phyloP scores from a whole-genome alignment of 148 eudicot genomes.

The Fagopyrum tataricum region DNA sequence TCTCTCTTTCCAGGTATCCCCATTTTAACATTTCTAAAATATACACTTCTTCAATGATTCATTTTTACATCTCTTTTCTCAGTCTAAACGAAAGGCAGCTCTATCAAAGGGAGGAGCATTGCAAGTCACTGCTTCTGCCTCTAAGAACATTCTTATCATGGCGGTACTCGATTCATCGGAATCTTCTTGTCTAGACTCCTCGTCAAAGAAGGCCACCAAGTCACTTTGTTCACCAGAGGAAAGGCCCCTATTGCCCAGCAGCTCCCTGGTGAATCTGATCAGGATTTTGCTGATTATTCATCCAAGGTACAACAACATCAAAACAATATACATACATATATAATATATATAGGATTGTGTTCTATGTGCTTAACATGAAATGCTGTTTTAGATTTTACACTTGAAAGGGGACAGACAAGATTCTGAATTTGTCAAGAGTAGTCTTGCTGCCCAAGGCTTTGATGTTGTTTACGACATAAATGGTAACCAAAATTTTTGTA shows the following conservation, averaged over 20 bases:
- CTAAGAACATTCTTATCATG: constrained; percentile 90
- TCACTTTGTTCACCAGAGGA: constrained; percentile 92
- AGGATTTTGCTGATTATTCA: constrained; percentile 60
- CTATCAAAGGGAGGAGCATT: constrained; percentile 64
- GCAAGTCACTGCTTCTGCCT: constrained; percentile 59
- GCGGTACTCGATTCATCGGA: constrained; percentile 94
- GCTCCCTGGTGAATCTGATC: constrained; percentile 83
- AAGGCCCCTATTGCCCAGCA: constrained; percentile 84
- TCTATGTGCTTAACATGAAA: neutral
- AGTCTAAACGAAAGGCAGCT: constrained; percentile 74
- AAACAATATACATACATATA: neutral
- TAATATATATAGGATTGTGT: neutral
- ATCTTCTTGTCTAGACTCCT: constrained; percentile 83
- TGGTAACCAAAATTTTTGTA: constrained; percentile 26
- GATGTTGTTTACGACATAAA: constrained; percentile 94
- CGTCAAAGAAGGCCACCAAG: constrained; percentile 93
- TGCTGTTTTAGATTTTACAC: constrained; percentile 53
- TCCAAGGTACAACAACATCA: constrained; percentile 44
- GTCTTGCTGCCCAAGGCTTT: constrained; percentile 83
- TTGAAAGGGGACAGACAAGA: constrained; percentile 96
- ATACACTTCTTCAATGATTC: neutral
- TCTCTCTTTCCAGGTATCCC: constrained; percentile 60
- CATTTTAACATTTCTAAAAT: neutral
- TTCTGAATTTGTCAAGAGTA: constrained; percentile 67
- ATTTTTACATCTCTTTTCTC: neutral